Percentiles rank a stretch among this genome's conserved stretches.
These are phyloP conservation scores for Fusarium sp. DNA, from an alignment of 2,329 filamentous ascomycete genomes.

Conservation along the genomic window DNA sequence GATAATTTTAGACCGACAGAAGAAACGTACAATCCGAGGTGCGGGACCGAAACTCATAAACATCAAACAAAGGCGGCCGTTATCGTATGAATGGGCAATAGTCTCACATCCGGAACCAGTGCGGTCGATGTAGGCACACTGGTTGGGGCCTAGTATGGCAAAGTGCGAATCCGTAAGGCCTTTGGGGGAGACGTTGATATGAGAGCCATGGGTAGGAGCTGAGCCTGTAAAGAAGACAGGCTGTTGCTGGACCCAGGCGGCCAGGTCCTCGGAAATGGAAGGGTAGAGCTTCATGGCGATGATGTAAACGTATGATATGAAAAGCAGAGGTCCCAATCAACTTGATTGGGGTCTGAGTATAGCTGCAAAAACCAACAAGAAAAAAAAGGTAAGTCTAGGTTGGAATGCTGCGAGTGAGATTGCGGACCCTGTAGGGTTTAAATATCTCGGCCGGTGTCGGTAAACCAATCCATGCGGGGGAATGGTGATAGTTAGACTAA, in stretches of 20 bases:
- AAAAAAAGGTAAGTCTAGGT: slow-evolving; percentile 23
- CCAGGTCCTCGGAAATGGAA: slow-evolving; percentile 65
- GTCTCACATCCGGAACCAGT: slow-evolving; percentile 83
- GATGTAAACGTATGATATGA: slow-evolving; percentile 37
- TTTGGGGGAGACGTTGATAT: slow-evolving; percentile 84
- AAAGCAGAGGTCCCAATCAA: slow-evolving; percentile 33
- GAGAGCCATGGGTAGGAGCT: slow-evolving; percentile 72
- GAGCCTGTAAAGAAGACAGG: slow-evolving; percentile 81
- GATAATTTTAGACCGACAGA: slow-evolving; percentile 68
- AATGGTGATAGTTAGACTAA: slow-evolving; percentile 31
- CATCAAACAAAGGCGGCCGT: slow-evolving; percentile 79
- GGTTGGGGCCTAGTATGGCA: slow-evolving; percentile 67
- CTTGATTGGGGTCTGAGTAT: slow-evolving; percentile 24
- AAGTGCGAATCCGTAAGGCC: slow-evolving; percentile 73
- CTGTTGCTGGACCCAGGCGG: slow-evolving; percentile 73
- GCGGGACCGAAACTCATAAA: slow-evolving; percentile 73
- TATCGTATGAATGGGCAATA: slow-evolving; percentile 80
- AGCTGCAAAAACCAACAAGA: slow-evolving; percentile 27
- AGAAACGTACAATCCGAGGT: slow-evolving; percentile 73
- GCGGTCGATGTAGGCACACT: slow-evolving; percentile 77
- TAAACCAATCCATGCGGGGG: slow-evolving; percentile 36
- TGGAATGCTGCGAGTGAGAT: slow-evolving; percentile 34
- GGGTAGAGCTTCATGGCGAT: slow-evolving; percentile 69
- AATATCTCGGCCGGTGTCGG: slow-evolving; percentile 23
- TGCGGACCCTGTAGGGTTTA: slow-evolving; percentile 22